phyloP scores from a whole-genome alignment of 345 rosid genomes.

The Rubroshorea leprosula region DNA sequence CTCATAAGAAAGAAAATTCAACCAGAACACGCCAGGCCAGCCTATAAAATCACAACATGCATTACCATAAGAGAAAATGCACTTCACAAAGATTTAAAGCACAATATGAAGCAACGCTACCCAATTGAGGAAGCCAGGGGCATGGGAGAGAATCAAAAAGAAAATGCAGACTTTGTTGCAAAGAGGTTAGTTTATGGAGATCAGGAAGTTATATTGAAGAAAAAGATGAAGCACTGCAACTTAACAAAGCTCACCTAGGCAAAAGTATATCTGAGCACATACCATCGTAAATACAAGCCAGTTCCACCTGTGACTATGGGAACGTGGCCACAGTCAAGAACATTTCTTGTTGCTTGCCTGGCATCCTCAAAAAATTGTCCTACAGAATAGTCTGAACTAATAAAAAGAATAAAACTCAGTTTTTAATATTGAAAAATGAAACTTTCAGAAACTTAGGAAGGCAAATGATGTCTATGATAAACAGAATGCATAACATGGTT shows the following conservation, averaged over 20 bases:
- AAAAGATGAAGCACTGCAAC: not conserved
- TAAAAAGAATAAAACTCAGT: no score
- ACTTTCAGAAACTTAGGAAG: not conserved
- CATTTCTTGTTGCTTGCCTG: constrained; percentile 59
- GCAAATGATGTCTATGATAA: no score
- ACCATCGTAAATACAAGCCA: constrained; percentile 92
- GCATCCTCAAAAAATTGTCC: constrained; percentile 75
- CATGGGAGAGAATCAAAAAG: not conserved
- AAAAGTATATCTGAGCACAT: constrained; percentile 19
- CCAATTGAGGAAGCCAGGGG: not conserved
- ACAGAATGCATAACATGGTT: constrained; percentile 7
- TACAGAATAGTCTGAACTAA: constrained; percentile 71
- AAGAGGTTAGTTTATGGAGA: not conserved
- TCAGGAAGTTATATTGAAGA: not conserved
- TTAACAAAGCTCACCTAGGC: constrained; percentile 14
- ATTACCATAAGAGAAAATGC: not conserved
- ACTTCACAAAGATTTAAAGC: not conserved
- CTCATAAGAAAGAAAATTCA: not conserved
- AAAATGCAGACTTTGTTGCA: not conserved
- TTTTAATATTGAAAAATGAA: no score
- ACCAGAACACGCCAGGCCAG: not conserved
- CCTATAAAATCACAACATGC: not conserved
- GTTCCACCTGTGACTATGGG: constrained; percentile 92
- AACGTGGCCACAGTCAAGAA: constrained; percentile 52
- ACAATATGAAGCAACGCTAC: constrained; percentile 2